Conservation (phyloP, 352 stramenopile genomes). For the Globisporangium spinosum region DNA sequence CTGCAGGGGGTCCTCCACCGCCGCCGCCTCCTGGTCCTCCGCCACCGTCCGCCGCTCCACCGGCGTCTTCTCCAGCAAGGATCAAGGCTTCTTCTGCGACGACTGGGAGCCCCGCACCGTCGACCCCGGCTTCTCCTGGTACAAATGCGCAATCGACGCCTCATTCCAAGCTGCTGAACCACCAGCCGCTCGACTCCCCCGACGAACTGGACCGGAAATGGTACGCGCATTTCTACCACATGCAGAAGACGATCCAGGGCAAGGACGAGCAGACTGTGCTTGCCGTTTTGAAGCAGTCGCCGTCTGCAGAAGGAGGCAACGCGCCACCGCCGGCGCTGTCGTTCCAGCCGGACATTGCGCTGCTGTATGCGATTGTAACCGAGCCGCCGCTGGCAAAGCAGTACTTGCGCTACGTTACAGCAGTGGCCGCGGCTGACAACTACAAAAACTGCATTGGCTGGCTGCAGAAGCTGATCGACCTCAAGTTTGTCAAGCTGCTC, state of each 20-base stretch:
- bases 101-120: slow-evolving; percentile 10
- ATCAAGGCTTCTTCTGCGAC: slow-evolving; percentile 10
- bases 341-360: slow-evolving; percentile 76
- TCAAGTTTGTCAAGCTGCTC: slow-evolving; percentile 79
- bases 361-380: slow-evolving; percentile 79
- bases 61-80: slow-evolving; percentile 15
- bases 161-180: slow-evolving; percentile 69
- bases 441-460: slow-evolving; percentile 76
- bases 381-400: slow-evolving; percentile 66
- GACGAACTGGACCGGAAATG: slow-evolving; percentile 85
- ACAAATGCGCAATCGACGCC: slow-evolving; percentile 31
- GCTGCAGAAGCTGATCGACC: slow-evolving; percentile 80
- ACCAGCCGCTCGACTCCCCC: slow-evolving; percentile 62
- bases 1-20: slow-evolving; percentile 24
- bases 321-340: slow-evolving; percentile 28
- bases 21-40: slow-evolving; percentile 36
- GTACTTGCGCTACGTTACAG: slow-evolving; percentile 71
- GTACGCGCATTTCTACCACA: slow-evolving; percentile 84
- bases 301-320: slow-evolving; percentile 10
- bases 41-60: slow-evolving; percentile 23
- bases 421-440: slow-evolving; percentile 47
- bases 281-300: slow-evolving; percentile 57
- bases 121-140: slow-evolving; percentile 30
- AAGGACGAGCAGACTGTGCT: slow-evolving; percentile 60
- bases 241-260: slow-evolving; percentile 76